phyloP scores from a whole-genome alignment of 495 filamentous ascomycete genomes.

The Xylaria intraflava region DNA sequence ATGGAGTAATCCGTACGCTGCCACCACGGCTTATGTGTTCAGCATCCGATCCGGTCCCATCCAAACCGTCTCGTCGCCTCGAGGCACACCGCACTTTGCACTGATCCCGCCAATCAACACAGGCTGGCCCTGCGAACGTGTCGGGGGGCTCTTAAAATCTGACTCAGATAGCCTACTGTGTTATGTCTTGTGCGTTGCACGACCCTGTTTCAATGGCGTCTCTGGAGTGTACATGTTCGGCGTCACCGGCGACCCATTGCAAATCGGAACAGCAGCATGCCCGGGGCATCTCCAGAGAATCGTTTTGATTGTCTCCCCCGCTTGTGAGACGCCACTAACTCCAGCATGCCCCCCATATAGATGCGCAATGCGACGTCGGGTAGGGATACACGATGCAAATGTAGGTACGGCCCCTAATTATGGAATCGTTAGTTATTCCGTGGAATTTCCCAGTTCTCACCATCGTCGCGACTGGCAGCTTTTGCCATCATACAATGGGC shows the following conservation, averaged over 20 bases:
- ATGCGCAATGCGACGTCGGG: too few relatives aligned
- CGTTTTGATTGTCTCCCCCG: too few relatives aligned
- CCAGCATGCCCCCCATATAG: too few relatives aligned
- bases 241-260: neutral
- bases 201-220: neutral
- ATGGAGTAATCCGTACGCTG: too few relatives aligned
- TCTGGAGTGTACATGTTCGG: neutral
- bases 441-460: neutral
- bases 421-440: neutral
- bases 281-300: too few relatives aligned
- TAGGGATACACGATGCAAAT: too few relatives aligned
- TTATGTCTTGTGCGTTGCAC: constrained; percentile 1
- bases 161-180: constrained; percentile 25
- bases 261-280: neutral
- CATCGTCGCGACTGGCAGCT: neutral
- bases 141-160: constrained; percentile 13
- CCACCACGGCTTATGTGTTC: too few relatives aligned
- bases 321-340: too few relatives aligned
- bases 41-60: too few relatives aligned
- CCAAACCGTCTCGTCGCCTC: constrained; percentile 1
- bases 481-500: too few relatives aligned
- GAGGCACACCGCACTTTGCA: constrained; percentile 9
- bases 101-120: constrained; percentile 6
- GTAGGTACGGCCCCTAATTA: too few relatives aligned
- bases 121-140: neutral